These are phyloP conservation scores for Pueraria montana DNA, from an alignment of 306 rosid genomes.

Conservation along the genomic window DNA sequence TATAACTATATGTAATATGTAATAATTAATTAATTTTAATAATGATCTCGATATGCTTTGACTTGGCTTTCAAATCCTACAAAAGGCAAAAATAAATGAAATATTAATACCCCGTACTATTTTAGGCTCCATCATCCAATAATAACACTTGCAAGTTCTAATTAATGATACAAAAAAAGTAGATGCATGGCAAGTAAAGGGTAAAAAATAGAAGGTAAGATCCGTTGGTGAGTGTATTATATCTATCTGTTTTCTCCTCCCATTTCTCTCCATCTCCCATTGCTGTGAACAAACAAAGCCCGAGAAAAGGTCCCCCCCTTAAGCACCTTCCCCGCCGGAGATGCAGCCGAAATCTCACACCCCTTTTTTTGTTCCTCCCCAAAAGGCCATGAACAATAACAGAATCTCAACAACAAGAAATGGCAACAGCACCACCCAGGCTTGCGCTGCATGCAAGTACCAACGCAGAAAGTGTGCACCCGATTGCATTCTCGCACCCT, in stretches of 20 bases:
- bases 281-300: conserved; percentile 36
- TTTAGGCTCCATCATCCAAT: neutral
- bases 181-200: too few relatives aligned
- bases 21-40: neutral
- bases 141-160: too few relatives aligned
- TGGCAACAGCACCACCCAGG: conserved; percentile 74
- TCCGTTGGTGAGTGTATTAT: neutral
- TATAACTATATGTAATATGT: neutral
- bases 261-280: conserved; percentile 61
- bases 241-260: conserved; percentile 51
- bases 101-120: neutral
- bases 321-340: conserved; percentile 74
- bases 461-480: conserved; percentile 92
- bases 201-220: neutral
- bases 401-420: conserved; percentile 41
- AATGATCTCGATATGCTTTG: conserved; percentile 1
- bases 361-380: conserved; percentile 6
- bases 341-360: conserved; percentile 73
- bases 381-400: conserved; percentile 50
- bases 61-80: conserved; percentile 24
- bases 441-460: conserved; percentile 96
- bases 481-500: conserved; percentile 91
- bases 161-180: too few relatives aligned
- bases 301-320: conserved; percentile 47
- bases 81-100: neutral